A percentile compares a stretch with the other conserved stretches of the same genome.
These are phyloP conservation scores for Debaryomycetaceae sp. DNA, from an alignment of 1,139 yeast genomes.

Conservation along the genomic window DNA sequence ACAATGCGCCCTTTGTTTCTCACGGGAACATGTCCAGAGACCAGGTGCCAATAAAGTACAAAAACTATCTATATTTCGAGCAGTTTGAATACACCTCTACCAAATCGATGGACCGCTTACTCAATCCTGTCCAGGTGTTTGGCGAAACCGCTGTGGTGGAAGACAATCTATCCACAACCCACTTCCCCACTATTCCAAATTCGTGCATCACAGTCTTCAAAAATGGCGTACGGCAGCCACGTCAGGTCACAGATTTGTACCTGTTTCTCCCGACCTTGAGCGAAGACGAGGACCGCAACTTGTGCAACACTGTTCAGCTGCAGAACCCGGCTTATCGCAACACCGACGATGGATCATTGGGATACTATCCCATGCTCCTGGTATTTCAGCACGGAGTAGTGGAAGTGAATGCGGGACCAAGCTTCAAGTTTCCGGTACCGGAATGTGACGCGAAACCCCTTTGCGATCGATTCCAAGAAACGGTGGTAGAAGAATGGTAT, in stretches of 20 bases:
- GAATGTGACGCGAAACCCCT: slow-evolving; percentile 34
- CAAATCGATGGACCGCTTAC: slow-evolving; percentile 62
- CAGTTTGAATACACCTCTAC: slow-evolving; percentile 76
- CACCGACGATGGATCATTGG: slow-evolving; percentile 74
- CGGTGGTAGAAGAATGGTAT: slow-evolving; percentile 68
- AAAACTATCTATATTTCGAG: slow-evolving; percentile 70
- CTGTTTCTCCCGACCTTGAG: slow-evolving; percentile 58
- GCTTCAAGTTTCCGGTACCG: slow-evolving; percentile 38
- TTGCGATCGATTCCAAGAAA: slow-evolving; percentile 53
- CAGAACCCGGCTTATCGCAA: slow-evolving; percentile 37
- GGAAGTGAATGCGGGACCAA: slow-evolving; percentile 57
- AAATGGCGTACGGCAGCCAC: slow-evolving; percentile 63
- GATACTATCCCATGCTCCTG: slow-evolving; percentile 86
- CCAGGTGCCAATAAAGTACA: slow-evolving; percentile 80
- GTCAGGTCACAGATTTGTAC: slow-evolving; percentile 55
- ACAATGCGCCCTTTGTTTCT: slow-evolving; percentile 13
- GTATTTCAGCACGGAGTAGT: slow-evolving; percentile 76
- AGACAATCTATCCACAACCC: slow-evolving; percentile 11
- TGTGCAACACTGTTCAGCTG: slow-evolving; percentile 32
- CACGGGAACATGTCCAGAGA: slow-evolving; percentile 50
- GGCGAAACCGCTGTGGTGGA: slow-evolving; percentile 49
- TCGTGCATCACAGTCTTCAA: slow-evolving; percentile 60
- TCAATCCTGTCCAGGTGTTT: slow-evolving; percentile 62
- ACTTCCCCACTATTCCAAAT: slow-evolving; percentile 36
- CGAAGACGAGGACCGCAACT: slow-evolving; percentile 15